Percentiles rank a stretch among this genome's conserved stretches.
Evolutionary conservation across 1,284 basidiomycete species (phyloP).

Genomic region (Mycosarcoma maydis): DNA sequence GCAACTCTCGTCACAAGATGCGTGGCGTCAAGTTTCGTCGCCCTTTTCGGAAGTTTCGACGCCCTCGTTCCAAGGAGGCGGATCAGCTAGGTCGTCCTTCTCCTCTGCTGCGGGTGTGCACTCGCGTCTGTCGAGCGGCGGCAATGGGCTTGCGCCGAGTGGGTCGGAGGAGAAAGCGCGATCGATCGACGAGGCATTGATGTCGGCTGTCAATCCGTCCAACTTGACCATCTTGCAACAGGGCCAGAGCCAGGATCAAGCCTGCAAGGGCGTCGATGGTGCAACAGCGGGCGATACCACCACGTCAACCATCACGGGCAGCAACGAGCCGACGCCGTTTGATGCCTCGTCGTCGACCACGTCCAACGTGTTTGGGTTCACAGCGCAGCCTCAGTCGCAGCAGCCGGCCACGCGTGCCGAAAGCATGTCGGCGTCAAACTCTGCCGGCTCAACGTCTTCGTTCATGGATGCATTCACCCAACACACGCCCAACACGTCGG

Average conservation of each 20-base stretch:
- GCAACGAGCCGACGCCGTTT: constrained; percentile 45
- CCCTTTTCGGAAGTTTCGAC: constrained; percentile 44
- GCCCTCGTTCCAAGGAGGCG: constrained; percentile 29
- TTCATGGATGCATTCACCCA: background rate
- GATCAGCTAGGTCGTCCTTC: constrained; percentile 42
- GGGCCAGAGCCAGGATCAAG: constrained; percentile 2
- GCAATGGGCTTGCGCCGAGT: constrained; percentile 22
- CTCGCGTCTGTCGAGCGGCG: constrained; percentile 21
- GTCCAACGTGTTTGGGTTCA: constrained; percentile 3
- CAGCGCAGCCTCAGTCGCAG: background rate
- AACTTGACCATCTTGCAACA: constrained; percentile 31
- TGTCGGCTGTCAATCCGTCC: constrained; percentile 38
- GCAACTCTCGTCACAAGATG: constrained; percentile 21
- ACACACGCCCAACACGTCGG: constrained; percentile 17
- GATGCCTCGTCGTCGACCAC: constrained; percentile 13
- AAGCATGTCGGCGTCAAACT: constrained; percentile 27
- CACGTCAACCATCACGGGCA: constrained; percentile 37
- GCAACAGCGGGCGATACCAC: constrained; percentile 16
- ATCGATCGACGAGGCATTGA: constrained; percentile 29
- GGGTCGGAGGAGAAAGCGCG: constrained; percentile 10
- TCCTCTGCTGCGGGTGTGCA: constrained; percentile 30
- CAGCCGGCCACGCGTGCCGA: background rate
- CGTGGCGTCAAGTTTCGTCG: constrained; percentile 42
- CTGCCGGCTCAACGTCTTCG: constrained; percentile 1
- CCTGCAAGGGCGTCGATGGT: background rate